A percentile compares a stretch with the other conserved stretches of the same genome.
These are phyloP conservation scores for Stachybotrys chlorohalonatus DNA, from an alignment of 2,329 filamentous ascomycete genomes.

Conservation along the genomic window DNA sequence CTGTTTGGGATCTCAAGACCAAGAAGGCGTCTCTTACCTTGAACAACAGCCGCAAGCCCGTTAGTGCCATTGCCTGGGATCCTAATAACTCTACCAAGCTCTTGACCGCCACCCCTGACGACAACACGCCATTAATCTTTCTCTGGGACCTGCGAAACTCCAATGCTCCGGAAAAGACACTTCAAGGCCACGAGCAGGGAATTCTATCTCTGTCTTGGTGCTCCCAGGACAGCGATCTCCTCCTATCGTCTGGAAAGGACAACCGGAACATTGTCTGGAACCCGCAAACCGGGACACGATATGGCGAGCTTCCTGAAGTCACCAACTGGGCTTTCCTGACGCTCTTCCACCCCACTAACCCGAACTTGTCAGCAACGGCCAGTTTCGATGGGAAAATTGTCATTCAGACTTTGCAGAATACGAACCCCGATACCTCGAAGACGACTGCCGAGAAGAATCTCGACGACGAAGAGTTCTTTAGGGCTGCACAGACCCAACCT, in stretches of 20 bases:
- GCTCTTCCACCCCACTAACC: slow-evolving; percentile 87
- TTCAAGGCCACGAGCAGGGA: slow-evolving; percentile 90
- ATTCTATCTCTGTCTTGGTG: slow-evolving; percentile 95
- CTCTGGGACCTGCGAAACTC: slow-evolving; percentile 96
- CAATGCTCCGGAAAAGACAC: slow-evolving; percentile 80
- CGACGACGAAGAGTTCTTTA: slow-evolving; percentile 94
- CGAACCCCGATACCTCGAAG: slow-evolving; percentile 67
- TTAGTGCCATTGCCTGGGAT: slow-evolving; percentile 96
- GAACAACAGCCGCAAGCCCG: slow-evolving; percentile 89
- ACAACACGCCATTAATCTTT: slow-evolving; percentile 78
- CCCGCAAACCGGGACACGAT: slow-evolving; percentile 76
- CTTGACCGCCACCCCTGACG: slow-evolving; percentile 82
- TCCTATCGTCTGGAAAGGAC: slow-evolving; percentile 93
- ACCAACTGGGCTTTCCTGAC: slow-evolving; percentile 99
- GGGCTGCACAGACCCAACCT: slow-evolving; percentile 82
- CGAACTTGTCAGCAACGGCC: slow-evolving; percentile 84
- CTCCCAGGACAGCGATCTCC: slow-evolving; percentile 74
- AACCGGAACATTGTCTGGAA: slow-evolving; percentile 96
- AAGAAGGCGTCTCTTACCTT: slow-evolving; percentile 96
- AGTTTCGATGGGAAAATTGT: slow-evolving; percentile 96
- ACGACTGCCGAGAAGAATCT: slow-evolving; percentile 57
- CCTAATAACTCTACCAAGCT: slow-evolving; percentile 92
- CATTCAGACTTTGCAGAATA: slow-evolving; percentile 89
- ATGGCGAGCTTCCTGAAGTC: slow-evolving; percentile 90
- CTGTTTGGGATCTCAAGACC: slow-evolving; percentile 96